Conservation (phyloP, 768 basidiomycete species). For the Clavaria fumosa region DNA sequence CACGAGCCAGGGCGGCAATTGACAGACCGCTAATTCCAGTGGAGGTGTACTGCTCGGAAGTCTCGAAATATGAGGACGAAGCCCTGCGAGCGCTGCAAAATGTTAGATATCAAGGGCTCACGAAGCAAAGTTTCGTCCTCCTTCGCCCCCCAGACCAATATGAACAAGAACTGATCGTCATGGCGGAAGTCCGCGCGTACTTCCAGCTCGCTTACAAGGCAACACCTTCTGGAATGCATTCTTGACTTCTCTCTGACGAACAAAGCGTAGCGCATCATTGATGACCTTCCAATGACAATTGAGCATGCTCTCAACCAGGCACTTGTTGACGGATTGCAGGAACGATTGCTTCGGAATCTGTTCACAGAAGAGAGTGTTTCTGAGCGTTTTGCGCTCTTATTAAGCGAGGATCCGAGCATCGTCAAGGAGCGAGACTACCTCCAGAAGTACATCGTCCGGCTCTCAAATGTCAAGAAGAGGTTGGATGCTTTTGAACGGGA, state of each 20-base stretch:
- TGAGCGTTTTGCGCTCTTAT: too few species aligned
- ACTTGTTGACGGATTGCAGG: conserved; percentile 20
- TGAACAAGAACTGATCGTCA: conserved; percentile 31
- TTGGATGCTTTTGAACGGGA: conserved; percentile 14
- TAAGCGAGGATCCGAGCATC: conserved; percentile 27
- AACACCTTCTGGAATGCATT: conserved; percentile 1
- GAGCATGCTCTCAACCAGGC: conserved; percentile 29
- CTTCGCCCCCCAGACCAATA: not conserved
- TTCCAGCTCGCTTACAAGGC: conserved; percentile 42
- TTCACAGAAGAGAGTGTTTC: too few species aligned
- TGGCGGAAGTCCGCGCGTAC: conserved; percentile 43
- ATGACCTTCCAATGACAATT: conserved; percentile 35
- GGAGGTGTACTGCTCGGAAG: too few species aligned
- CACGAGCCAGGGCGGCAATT: too few species aligned
- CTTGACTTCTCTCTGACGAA: not conserved
- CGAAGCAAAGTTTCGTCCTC: too few species aligned
- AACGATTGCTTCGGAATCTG: too few species aligned
- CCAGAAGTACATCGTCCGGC: conserved; percentile 13
- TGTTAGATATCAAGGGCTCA: too few species aligned
- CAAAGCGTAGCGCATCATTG: conserved; percentile 34
- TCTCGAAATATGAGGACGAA: not conserved
- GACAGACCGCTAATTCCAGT: too few species aligned
- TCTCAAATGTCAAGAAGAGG: conserved; percentile 21
- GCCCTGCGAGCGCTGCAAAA: not conserved
- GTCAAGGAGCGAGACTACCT: conserved; percentile 19